Evolutionary conservation across 345 rosid species (phyloP).

Genomic region (Sisymbrium irio): DNA sequence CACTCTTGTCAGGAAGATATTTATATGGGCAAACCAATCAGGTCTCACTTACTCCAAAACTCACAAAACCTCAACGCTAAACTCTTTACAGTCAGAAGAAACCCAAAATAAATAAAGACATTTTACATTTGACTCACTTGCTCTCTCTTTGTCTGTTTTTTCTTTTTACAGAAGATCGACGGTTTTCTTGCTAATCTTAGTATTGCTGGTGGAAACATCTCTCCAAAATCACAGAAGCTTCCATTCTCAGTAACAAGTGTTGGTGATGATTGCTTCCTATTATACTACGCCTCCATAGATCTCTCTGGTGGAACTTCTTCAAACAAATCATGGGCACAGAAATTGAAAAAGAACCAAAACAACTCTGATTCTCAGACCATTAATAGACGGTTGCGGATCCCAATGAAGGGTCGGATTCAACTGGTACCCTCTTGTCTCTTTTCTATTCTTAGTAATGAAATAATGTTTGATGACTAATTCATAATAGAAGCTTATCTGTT

Average conservation of each 20-base stretch:
- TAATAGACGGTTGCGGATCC: conserved; percentile 63
- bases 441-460: neutral
- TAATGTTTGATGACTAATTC: neutral
- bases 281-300: conserved; percentile 78
- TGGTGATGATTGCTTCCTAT: conserved; percentile 74
- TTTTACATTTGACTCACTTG: conserved; percentile 16
- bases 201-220: conserved; percentile 80
- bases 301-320: conserved; percentile 51
- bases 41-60: conserved; percentile 32
- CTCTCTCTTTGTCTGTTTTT: neutral
- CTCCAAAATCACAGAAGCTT: conserved; percentile 79
- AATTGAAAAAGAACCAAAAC: conserved; percentile 41
- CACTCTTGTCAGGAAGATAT: conserved; percentile 76
- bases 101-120: neutral
- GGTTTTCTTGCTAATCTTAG: conserved; percentile 83
- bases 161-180: conserved; percentile 50
- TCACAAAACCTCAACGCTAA: neutral
- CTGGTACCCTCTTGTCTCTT: conserved; percentile 45
- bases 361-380: conserved; percentile 55
- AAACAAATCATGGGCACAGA: conserved; percentile 50
- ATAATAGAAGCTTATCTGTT: neutral
- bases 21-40: conserved; percentile 54
- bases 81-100: neutral
- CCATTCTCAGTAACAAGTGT: conserved; percentile 86
- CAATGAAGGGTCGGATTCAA: conserved; percentile 89